phyloP scores from a whole-genome alignment of 2,329 filamentous ascomycete species.

The Cadophora sp. region DNA sequence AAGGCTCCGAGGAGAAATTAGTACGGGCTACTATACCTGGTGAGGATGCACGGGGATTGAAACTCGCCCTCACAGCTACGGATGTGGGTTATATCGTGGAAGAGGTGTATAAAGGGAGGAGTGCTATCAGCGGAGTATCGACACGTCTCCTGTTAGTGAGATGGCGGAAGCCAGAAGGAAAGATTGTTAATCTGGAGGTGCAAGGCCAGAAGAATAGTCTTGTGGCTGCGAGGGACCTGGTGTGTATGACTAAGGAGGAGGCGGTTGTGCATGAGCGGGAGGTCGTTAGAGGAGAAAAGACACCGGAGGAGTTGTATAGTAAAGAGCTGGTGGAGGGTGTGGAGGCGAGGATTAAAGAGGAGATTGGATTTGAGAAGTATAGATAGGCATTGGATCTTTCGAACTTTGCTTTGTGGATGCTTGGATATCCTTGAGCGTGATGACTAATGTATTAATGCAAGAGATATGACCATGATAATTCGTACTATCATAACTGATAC shows the following conservation, averaged over 20 bases:
- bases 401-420: background rate
- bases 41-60: slow-evolving; percentile 68
- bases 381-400: slow-evolving; percentile 44
- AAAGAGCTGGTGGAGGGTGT: slow-evolving; percentile 70
- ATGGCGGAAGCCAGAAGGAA: slow-evolving; percentile 72
- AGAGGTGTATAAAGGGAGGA: slow-evolving; percentile 85
- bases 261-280: slow-evolving; percentile 79
- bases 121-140: slow-evolving; percentile 80
- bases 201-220: slow-evolving; percentile 81
- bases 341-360: slow-evolving; percentile 70
- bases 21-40: slow-evolving; percentile 59
- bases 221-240: slow-evolving; percentile 73
- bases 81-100: slow-evolving; percentile 91
- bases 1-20: slow-evolving; percentile 77
- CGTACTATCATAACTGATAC: too few relatives aligned
- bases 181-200: slow-evolving; percentile 66
- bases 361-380: slow-evolving; percentile 64
- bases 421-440: background rate
- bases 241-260: slow-evolving; percentile 94
- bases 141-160: slow-evolving; percentile 81
- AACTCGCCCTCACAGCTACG: slow-evolving; percentile 76
- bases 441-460: too few relatives aligned
- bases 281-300: slow-evolving; percentile 73
- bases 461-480: too few relatives aligned
- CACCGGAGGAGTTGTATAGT: slow-evolving; percentile 77